Conservation (phyloP, 352 stramenopile species). For the Thraustochytrium striatum region DNA sequence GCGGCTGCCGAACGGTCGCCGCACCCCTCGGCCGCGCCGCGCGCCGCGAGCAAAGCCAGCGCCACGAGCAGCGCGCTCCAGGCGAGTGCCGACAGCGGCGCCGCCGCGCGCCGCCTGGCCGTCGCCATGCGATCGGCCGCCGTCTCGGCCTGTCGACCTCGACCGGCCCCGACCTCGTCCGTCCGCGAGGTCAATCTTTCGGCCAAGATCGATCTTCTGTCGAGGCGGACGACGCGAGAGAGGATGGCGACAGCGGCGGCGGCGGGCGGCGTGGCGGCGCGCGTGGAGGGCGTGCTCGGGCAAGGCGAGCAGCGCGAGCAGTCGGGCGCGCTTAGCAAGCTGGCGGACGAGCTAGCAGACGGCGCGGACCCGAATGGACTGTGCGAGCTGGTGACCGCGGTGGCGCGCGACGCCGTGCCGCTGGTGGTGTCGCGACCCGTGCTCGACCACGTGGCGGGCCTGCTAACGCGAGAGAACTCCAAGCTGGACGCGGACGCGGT, state of each 20-base stretch:
- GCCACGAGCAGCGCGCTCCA: not conserved
- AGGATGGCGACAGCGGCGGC: not conserved
- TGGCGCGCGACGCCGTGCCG: not conserved
- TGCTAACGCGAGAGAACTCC: not conserved
- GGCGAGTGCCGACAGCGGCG: not conserved
- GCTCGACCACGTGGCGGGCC: slow-evolving; percentile 15
- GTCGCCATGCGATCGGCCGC: no score
- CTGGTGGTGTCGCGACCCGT: slow-evolving; percentile 4
- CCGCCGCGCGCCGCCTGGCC: not conserved
- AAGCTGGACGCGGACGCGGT: not conserved
- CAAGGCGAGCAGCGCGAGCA: not conserved
- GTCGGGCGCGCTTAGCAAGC: no score
- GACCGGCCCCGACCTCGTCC: no score
- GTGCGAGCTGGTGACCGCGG: not conserved
- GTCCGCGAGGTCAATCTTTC: no score
- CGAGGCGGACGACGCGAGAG: not conserved
- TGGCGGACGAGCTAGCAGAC: no score
- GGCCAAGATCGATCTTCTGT: no score
- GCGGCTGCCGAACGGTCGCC: no score
- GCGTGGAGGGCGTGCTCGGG: not conserved
- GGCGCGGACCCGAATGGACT: not conserved
- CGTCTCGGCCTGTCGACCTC: no score
- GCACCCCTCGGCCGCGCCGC: not conserved
- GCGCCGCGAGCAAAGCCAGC: not conserved
- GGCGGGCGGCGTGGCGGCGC: not conserved